phyloP scores from a whole-genome alignment of 805 yeast species.

The Hanseniaspora vineae region DNA sequence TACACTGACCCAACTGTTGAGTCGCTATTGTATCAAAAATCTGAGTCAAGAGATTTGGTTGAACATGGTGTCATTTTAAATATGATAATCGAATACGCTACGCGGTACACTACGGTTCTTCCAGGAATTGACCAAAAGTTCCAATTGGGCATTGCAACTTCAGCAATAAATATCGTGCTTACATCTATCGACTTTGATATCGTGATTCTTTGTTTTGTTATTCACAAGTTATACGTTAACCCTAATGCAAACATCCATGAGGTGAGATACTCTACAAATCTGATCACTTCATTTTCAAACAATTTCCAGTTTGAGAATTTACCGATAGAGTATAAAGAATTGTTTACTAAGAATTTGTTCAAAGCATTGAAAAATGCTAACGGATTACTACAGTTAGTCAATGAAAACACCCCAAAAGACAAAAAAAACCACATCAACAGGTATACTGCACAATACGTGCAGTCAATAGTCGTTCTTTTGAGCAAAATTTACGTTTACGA shows the following conservation, averaged over 20 bases:
- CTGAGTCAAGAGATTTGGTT: conserved; percentile 37
- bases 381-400: conserved; percentile 19
- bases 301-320: neutral
- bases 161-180: conserved; percentile 27
- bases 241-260: conserved; percentile 17
- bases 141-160: conserved; percentile 18
- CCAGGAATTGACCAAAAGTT: conserved; percentile 20
- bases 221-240: conserved; percentile 22
- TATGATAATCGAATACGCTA: conserved; percentile 20
- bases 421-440: conserved; percentile 15
- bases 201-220: conserved; percentile 28
- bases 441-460: neutral
- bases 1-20: conserved; percentile 21
- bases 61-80: conserved; percentile 25
- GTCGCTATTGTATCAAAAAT: conserved; percentile 29
- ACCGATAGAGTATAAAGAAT: neutral
- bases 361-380: conserved; percentile 21
- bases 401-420: conserved; percentile 11
- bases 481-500: conserved; percentile 5
- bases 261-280: conserved; percentile 19
- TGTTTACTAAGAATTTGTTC: conserved; percentile 13
- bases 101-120: conserved; percentile 19
- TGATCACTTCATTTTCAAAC: conserved; percentile 11
- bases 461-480: conserved; percentile 14
- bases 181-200: conserved; percentile 36